Evolutionary conservation across 257 asterid species (phyloP).

Genomic region (Lavandula angustifolia): DNA sequence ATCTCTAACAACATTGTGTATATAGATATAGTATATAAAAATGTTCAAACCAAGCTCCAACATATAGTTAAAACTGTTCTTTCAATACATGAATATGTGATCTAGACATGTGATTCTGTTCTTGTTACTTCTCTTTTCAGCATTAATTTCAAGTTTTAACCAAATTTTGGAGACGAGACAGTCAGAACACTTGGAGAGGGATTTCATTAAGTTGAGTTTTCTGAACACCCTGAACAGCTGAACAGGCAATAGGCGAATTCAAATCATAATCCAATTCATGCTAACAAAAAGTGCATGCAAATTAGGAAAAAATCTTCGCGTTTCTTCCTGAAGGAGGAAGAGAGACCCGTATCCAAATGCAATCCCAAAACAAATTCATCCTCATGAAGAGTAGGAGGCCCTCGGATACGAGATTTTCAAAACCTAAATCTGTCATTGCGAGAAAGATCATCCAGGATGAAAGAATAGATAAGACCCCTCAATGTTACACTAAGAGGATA

Average conservation of each 20-base stretch:
- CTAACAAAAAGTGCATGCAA: conserved; percentile 9
- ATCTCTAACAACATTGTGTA: conserved; percentile 11
- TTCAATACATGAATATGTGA: background rate
- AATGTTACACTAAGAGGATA: background rate
- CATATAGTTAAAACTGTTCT: conserved; percentile 7
- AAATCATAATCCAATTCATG: background rate
- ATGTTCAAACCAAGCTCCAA: conserved; percentile 10
- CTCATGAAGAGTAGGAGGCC: background rate
- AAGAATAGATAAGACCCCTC: background rate
- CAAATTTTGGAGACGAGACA: background rate
- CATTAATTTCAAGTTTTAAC: background rate
- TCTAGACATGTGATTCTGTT: background rate
- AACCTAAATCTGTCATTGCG: background rate
- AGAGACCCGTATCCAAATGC: background rate
- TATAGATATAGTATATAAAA: background rate
- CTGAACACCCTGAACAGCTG: conserved; percentile 19
- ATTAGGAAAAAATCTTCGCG: background rate
- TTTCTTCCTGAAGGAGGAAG: background rate
- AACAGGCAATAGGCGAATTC: conserved; percentile 5
- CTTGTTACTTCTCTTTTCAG: conserved; percentile 12
- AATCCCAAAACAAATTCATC: background rate
- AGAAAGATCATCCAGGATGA: background rate
- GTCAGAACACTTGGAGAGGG: background rate
- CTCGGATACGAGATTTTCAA: background rate
- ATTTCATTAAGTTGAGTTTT: background rate